phyloP scores from a whole-genome alignment of 2,329 filamentous ascomycete species.

The Pseudogymnoascus sp. region DNA sequence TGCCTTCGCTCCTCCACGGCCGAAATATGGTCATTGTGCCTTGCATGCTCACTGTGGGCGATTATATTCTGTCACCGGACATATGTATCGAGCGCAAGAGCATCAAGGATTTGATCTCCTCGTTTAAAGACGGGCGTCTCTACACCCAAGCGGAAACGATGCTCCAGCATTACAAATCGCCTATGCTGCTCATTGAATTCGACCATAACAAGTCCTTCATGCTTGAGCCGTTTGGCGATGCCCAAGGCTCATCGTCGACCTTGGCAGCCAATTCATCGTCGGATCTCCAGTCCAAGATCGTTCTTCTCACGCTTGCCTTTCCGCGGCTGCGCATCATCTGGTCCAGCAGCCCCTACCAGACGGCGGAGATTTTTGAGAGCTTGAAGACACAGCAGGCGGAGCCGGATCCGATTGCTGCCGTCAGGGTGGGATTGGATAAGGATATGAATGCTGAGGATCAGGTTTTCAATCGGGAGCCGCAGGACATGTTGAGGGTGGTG shows the following conservation, averaged over 20 bases:
- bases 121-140: slow-evolving; percentile 82
- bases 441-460: slow-evolving; percentile 54
- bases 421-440: slow-evolving; percentile 68
- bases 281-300: slow-evolving; percentile 85
- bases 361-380: slow-evolving; percentile 90
- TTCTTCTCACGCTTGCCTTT: slow-evolving; percentile 86
- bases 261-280: slow-evolving; percentile 54
- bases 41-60: slow-evolving; percentile 91
- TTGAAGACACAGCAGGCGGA: slow-evolving; percentile 85
- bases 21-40: slow-evolving; percentile 82
- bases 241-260: slow-evolving; percentile 47
- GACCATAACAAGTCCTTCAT: slow-evolving; percentile 97
- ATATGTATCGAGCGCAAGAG: slow-evolving; percentile 96
- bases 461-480: slow-evolving; percentile 72
- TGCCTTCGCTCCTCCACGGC: slow-evolving; percentile 85
- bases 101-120: slow-evolving; percentile 80
- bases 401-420: slow-evolving; percentile 81
- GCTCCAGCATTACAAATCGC: slow-evolving; percentile 82
- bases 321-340: slow-evolving; percentile 86
- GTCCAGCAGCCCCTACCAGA: slow-evolving; percentile 89
- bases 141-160: slow-evolving; percentile 91
- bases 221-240: slow-evolving; percentile 68
- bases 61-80: slow-evolving; percentile 85
- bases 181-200: slow-evolving; percentile 94
- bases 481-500: slow-evolving; percentile 81